A percentile compares a stretch with the other conserved stretches of the same genome.
Conservation (phyloP, 768 basidiomycete species). For the Calocera viscosa region DNA sequence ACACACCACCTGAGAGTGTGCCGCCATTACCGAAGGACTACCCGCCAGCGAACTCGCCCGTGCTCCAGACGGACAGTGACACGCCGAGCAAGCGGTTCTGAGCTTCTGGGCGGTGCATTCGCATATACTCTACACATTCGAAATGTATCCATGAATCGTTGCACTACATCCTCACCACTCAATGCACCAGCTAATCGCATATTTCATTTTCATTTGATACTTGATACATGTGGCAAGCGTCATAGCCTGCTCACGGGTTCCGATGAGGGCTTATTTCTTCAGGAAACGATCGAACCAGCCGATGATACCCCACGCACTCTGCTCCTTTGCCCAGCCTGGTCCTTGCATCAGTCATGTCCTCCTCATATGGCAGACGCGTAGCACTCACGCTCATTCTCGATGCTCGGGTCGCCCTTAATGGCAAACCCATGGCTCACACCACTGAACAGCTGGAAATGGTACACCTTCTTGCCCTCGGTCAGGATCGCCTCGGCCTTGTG, state of each 20-base stretch:
- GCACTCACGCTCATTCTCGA: conserved; percentile 8
- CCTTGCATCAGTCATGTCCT: not conserved
- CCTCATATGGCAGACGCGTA: not conserved
- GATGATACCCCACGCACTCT: conserved; percentile 1
- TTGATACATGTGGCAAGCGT: not conserved
- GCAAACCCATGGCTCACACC: conserved; percentile 1
- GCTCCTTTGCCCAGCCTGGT: conserved; percentile 1
- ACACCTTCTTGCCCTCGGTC: not conserved
- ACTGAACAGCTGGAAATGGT: conserved; percentile 3
- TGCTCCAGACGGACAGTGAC: not conserved
- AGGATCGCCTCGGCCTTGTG: conserved; percentile 6
- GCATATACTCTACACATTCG: not conserved
- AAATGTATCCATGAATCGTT: not conserved
- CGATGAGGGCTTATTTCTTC: not conserved
- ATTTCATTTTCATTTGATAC: not conserved
- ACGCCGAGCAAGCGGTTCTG: conserved; percentile 2
- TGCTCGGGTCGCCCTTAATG: not conserved
- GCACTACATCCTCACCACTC: conserved; percentile 6
- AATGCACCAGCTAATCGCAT: conserved; percentile 5
- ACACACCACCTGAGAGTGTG: conserved; percentile 11
- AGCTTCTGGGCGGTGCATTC: not conserved
- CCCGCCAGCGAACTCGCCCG: conserved; percentile 17
- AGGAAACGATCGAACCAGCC: conserved; percentile 5
- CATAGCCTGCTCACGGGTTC: not conserved
- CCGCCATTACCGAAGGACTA: not conserved